Evolutionary conservation across 2,329 filamentous ascomycete species (phyloP).

Genomic region (Trichoderma breve): DNA sequence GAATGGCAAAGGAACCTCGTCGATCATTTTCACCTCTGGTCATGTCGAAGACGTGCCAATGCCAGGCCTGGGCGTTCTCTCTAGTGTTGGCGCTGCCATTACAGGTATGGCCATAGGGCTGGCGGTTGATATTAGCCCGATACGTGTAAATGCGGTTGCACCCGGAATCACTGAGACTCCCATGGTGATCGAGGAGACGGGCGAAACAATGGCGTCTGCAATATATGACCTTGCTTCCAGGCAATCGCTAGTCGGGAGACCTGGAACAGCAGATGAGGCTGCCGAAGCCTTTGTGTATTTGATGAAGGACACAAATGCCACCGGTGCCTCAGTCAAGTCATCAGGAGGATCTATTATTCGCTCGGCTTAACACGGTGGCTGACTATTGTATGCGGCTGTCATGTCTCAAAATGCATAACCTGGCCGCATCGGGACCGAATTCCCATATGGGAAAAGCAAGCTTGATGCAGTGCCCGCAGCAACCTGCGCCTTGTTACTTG

Average conservation of each 20-base stretch:
- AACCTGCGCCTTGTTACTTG: not conserved
- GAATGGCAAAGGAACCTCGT: not conserved
- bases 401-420: not conserved
- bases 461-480: not conserved
- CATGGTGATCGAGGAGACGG: not conserved
- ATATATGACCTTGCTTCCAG: not conserved
- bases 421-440: not conserved
- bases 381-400: not conserved
- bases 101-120: not conserved
- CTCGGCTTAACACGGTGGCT: not conserved
- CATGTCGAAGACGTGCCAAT: not conserved
- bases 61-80: not conserved
- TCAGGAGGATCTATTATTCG: constrained; percentile 24
- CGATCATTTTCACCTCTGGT: not conserved
- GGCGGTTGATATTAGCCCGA: not conserved
- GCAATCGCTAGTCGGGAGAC: not conserved
- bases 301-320: constrained; percentile 42
- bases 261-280: constrained; percentile 38
- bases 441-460: not conserved
- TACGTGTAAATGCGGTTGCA: not conserved
- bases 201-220: not conserved
- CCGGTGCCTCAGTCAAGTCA: constrained; percentile 33
- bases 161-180: not conserved
- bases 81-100: not conserved
- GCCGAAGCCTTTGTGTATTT: constrained; percentile 44